Percentiles rank a stretch among this genome's conserved stretches.
Conservation (phyloP, 345 rosid genomes). For the Nasturtium officinale region DNA sequence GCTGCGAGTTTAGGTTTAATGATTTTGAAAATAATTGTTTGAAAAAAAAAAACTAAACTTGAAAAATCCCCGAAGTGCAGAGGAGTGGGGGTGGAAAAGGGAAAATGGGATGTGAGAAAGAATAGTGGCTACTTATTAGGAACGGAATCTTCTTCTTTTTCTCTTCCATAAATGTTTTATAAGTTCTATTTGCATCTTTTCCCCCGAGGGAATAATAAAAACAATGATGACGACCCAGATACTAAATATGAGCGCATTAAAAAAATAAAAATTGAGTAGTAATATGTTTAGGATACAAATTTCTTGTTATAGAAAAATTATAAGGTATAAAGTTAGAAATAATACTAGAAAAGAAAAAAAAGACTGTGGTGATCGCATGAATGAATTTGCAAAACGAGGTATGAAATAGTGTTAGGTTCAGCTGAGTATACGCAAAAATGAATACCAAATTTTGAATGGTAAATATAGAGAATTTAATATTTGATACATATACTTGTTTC, state of each 20-base stretch:
- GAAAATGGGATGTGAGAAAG: constrained; percentile 39
- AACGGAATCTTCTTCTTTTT: constrained; percentile 47
- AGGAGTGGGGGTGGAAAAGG: constrained; percentile 33
- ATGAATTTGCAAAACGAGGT: background rate
- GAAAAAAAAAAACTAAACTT: constrained; percentile 11
- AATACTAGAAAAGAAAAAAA: too few relatives aligned
- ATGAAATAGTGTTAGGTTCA: too few relatives aligned
- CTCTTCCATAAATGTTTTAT: constrained; percentile 35
- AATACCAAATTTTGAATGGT: too few relatives aligned
- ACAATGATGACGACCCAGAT: constrained; percentile 27
- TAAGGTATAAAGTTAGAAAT: background rate
- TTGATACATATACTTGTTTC: too few relatives aligned
- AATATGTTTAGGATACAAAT: background rate
- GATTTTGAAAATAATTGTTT: background rate
- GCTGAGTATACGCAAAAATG: too few relatives aligned
- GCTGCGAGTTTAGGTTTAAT: constrained; percentile 5
- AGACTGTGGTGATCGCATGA: background rate
- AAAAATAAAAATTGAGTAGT: background rate
- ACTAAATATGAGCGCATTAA: background rate
- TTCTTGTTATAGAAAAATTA: too few relatives aligned
- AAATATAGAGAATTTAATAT: too few relatives aligned
- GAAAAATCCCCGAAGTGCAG: constrained; percentile 2
- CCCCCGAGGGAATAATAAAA: constrained; percentile 4
- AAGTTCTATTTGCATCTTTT: constrained; percentile 35
- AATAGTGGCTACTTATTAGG: constrained; percentile 39